Evolutionary conservation across 352 stramenopile genomes (phyloP).

Genomic region (Phytopythium boreale): DNA sequence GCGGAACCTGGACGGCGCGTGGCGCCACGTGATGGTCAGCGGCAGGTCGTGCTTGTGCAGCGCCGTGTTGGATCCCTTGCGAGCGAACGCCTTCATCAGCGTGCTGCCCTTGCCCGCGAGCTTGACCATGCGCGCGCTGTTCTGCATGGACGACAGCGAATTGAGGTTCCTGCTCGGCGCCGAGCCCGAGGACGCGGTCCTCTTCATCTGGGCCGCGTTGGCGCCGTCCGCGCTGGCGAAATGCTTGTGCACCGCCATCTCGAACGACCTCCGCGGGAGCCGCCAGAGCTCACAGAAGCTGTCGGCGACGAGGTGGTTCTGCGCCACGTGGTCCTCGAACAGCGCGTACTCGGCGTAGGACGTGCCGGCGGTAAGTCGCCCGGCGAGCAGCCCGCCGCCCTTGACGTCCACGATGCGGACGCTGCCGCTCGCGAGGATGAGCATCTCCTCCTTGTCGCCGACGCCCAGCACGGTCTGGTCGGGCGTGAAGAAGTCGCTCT

Average conservation of each 20-base stretch:
- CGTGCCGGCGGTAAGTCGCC: constrained; percentile 27
- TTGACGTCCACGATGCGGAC: constrained; percentile 30
- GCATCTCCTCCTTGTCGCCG: constrained; percentile 45
- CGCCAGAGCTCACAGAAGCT: constrained; percentile 54
- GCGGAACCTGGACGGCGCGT: constrained; percentile 28
- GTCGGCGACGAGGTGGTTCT: constrained; percentile 26
- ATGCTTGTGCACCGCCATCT: constrained; percentile 43
- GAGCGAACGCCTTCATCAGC: constrained; percentile 19
- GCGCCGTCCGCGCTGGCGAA: constrained; percentile 10
- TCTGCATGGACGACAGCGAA: constrained; percentile 37
- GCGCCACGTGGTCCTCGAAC: constrained; percentile 37
- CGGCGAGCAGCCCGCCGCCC: constrained; percentile 1
- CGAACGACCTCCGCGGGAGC: constrained; percentile 32
- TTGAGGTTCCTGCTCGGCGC: constrained; percentile 8
- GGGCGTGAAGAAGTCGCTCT: constrained; percentile 50
- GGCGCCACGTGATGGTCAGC: constrained; percentile 16
- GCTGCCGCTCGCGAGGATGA: constrained; percentile 46
- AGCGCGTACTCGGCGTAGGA: constrained; percentile 48
- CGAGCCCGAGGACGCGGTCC: not conserved
- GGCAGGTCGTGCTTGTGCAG: not conserved
- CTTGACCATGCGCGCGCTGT: constrained; percentile 23
- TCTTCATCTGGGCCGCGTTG: not conserved
- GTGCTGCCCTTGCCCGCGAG: constrained; percentile 30
- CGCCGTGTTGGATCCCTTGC: not conserved
- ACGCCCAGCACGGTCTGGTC: constrained; percentile 26